A percentile compares a stretch with the other conserved stretches of the same genome.
Evolutionary conservation across 805 yeast genomes (phyloP).

Genomic region (Wickerhamia fluorescens): DNA sequence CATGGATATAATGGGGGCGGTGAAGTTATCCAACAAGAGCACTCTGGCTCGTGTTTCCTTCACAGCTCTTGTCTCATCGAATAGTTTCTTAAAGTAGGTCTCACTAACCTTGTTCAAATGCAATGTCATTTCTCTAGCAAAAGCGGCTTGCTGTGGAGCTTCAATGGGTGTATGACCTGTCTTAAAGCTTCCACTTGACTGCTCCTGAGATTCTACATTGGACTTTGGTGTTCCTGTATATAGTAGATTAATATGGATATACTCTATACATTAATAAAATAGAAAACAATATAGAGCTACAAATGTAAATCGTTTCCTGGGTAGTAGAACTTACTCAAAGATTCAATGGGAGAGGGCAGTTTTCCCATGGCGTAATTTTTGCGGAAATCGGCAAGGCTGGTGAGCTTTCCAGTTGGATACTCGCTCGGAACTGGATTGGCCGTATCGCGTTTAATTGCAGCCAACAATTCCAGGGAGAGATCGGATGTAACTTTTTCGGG

Average conservation of each 20-base stretch:
- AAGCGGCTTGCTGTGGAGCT: too few species aligned
- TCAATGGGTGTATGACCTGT: too few species aligned
- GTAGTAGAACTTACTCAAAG: conserved; percentile 19
- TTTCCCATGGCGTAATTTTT: conserved; percentile 45
- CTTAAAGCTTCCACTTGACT: too few species aligned
- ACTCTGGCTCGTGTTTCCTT: conserved; percentile 47
- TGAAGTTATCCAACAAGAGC: conserved; percentile 67
- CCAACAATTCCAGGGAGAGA: conserved; percentile 6
- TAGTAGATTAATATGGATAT: too few species aligned
- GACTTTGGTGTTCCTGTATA: too few species aligned
- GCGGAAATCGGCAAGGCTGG: conserved; percentile 50
- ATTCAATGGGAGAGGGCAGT: conserved; percentile 48
- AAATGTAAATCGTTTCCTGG: conserved; percentile 13
- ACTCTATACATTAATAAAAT: too few species aligned
- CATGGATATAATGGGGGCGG: conserved; percentile 83
- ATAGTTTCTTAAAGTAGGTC: conserved; percentile 24
- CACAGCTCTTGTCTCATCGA: conserved; percentile 9
- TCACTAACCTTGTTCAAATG: conserved; percentile 21
- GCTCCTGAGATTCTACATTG: too few species aligned
- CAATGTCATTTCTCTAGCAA: conserved; percentile 24
- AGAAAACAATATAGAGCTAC: too few species aligned
- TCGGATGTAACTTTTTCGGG: conserved; percentile 12
- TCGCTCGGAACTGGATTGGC: conserved; percentile 25
- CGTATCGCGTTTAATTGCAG: conserved; percentile 11
- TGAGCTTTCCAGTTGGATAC: conserved; percentile 43